Evolutionary conservation across 768 basidiomycete species (phyloP).

Genomic region (Agaricus blazei): DNA sequence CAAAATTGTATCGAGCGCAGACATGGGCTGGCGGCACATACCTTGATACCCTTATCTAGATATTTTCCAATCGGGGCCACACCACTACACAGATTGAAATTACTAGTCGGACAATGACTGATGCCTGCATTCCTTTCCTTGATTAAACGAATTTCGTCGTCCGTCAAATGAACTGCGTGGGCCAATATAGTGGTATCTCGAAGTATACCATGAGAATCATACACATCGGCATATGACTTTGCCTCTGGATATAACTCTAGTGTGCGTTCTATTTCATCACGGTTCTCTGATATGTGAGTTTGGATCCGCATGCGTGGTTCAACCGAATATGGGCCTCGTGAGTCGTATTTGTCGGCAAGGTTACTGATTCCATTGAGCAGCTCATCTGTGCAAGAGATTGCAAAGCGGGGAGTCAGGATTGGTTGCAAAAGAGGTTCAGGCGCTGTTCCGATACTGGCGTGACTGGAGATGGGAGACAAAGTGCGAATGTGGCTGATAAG

Average conservation of each 20-base stretch:
- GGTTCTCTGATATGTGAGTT: conserved; percentile 91
- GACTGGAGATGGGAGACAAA: conserved; percentile 31
- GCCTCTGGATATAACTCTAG: conserved; percentile 60
- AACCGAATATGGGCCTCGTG: conserved; percentile 15
- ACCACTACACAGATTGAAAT: conserved; percentile 87
- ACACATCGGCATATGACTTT: conserved; percentile 71
- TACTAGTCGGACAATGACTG: conserved; percentile 92
- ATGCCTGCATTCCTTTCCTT: conserved; percentile 64
- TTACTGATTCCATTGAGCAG: conserved; percentile 59
- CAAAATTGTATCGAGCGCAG: neutral
- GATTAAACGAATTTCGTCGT: conserved; percentile 70
- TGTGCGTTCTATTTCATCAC: conserved; percentile 62
- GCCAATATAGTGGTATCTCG: conserved; percentile 79
- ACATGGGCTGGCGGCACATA: conserved; percentile 20
- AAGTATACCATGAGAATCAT: conserved; percentile 75
- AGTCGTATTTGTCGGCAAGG: conserved; percentile 34
- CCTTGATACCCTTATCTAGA: conserved; percentile 86
- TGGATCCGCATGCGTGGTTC: conserved; percentile 73
- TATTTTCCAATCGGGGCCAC: conserved; percentile 73
- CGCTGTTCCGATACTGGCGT: conserved; percentile 18
- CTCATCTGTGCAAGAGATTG: conserved; percentile 77
- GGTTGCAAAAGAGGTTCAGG: conserved; percentile 73
- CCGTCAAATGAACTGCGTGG: conserved; percentile 78
- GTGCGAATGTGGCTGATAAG: conserved; percentile 68
- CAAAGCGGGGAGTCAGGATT: conserved; percentile 93